Evolutionary conservation across 371 early-diverging fungal genomes (phyloP).

Genomic region (Dichotomocladium elegans): DNA sequence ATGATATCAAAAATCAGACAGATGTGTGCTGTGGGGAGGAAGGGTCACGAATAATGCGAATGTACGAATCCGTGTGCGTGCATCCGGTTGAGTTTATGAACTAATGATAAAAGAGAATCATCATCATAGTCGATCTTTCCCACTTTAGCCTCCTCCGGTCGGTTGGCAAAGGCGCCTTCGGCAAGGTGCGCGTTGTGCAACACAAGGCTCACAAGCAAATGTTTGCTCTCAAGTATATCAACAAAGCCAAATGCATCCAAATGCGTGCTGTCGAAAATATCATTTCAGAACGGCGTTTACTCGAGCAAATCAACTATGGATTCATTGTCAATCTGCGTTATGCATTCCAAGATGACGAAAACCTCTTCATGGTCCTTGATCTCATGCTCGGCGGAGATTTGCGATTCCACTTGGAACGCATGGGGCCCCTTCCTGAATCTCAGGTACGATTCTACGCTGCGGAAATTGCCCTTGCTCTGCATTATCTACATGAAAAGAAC

Average conservation of each 20-base stretch:
- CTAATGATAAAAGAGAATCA: no score
- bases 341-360: conserved; percentile 80
- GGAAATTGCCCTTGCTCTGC: conserved; percentile 62
- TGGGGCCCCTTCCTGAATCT: conserved; percentile 60
- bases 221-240: conserved; percentile 57
- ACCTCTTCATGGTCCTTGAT: conserved; percentile 74
- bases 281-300: conserved; percentile 49
- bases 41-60: no score
- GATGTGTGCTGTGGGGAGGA: neutral
- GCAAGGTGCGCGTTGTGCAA: conserved; percentile 83
- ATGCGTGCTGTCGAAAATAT: conserved; percentile 55
- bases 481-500: conserved; percentile 61
- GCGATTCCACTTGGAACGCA: conserved; percentile 67
- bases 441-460: conserved; percentile 74
- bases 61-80: no score
- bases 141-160: conserved; percentile 64
- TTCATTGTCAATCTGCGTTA: conserved; percentile 65
- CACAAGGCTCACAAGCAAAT: conserved; percentile 59
- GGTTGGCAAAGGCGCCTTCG: conserved; percentile 72
- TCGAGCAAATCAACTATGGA: conserved; percentile 38
- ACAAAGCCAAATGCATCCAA: conserved; percentile 50
- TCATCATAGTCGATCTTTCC: conserved; percentile 51
- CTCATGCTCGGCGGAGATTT: conserved; percentile 86
- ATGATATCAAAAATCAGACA: neutral
- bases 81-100: no score